A percentile compares a stretch with the other conserved stretches of the same genome.
These are phyloP conservation scores for Skeletonema menzelii DNA, from an alignment of 108 stramenopile genomes.

Conservation along the genomic window DNA sequence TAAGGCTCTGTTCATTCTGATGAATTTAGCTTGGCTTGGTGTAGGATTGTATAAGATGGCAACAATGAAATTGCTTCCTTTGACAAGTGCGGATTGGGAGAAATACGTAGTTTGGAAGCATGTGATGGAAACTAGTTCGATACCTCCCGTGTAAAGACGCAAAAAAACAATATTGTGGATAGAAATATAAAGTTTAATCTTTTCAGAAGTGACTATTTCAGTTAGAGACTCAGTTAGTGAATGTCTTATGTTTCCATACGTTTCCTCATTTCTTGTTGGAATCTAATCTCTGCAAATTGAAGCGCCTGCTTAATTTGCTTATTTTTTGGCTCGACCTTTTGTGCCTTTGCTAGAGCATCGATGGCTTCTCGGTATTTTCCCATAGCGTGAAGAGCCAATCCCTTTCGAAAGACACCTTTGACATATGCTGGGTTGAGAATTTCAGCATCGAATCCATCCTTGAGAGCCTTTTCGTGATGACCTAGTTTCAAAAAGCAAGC, in stretches of 20 bases:
- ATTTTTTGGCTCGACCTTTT: constrained; percentile 90
- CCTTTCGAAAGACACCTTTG: constrained; percentile 88
- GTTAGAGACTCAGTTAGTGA: neutral
- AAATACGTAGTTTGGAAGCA: constrained; percentile 89
- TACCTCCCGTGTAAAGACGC: constrained; percentile 56
- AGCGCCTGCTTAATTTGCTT: constrained; percentile 91
- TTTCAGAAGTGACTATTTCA: neutral
- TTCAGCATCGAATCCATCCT: constrained; percentile 67
- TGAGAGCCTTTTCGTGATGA: constrained; percentile 87
- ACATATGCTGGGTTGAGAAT: constrained; percentile 72
- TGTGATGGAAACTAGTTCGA: constrained; percentile 87
- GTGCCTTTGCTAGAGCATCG: constrained; percentile 68
- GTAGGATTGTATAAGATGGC: constrained; percentile 93
- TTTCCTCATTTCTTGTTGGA: constrained; percentile 84
- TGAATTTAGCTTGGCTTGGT: constrained; percentile 89
- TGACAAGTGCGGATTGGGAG: constrained; percentile 94
- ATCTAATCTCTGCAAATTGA: constrained; percentile 89
- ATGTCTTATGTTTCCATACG: constrained; percentile 50
- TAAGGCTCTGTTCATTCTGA: constrained; percentile 76
- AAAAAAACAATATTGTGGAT: neutral
- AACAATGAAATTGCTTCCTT: constrained; percentile 93
- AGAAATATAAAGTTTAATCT: neutral
- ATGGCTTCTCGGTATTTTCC: constrained; percentile 80
- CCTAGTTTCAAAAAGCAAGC: constrained; percentile 91
- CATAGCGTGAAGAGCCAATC: constrained; percentile 90